Base-by-base conservation (phyloP, 345 rosid species). In the Euphorbia tirucalli region DNA sequence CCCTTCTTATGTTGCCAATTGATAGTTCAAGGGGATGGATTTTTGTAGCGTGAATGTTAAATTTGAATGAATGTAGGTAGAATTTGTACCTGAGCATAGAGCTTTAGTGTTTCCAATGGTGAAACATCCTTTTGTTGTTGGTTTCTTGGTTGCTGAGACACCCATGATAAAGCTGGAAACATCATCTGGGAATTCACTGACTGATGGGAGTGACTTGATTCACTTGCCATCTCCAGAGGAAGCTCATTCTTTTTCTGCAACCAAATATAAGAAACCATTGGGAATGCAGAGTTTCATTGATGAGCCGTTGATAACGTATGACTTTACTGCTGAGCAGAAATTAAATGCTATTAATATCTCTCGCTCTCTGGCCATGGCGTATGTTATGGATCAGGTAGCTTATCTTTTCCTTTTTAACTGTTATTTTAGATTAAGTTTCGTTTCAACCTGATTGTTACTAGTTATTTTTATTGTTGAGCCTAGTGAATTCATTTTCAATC, bases 381-480 rank as follows among this genome's bases (percentile, higher is more conserved):
- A 94, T 80, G 96, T 93, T 37, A 88, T 93, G 97, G 98, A 93
- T 80, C 97, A 93, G 98, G 97, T 91, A 67, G 63, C 61, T 71
- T 54, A 15, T 28, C 15, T 59, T 7, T 63, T 2, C 18, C 39
- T 79, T 48, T 64, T 10, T 71, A n/a, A n/a, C n/a, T n/a, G n/a
- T n/a, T n/a, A n/a, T n/a, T n/a, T n/a, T n/a, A n/a, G n/a, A n/a
- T n/a, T n/a, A n/a, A n/a, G n/a, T n/a, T n/a, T n/a, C n/a, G n/a
- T 67, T 60, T 4, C 13, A 28, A 11, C 14, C 41, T 52, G 19
- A 55, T 56, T 43, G 30, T 69, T 7, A 24, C 43, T 24, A 52
- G 28, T 56, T 25, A 15, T 13, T 65, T 44, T 65, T 11, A 4
- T 27, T 44, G 48, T 25, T 37, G 39, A 15, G 30, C 57, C 55